Base-by-base conservation (phyloP, 2,329 filamentous ascomycete genomes). In the Nannizzia gypsea region DNA sequence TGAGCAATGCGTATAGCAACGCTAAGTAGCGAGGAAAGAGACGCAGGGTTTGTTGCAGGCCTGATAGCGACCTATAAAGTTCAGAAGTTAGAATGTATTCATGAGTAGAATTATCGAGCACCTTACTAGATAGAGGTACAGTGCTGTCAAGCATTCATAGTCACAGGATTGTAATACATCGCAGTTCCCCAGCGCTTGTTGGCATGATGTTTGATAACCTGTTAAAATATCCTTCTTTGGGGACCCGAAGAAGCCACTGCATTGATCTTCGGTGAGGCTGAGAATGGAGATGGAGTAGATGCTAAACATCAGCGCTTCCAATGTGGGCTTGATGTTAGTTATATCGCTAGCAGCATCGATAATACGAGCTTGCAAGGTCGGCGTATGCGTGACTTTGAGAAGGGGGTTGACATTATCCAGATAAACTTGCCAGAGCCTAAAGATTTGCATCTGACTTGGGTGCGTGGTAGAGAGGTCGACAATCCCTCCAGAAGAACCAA, bases 371-470 rank as follows among this genome's bases (percentile, higher is more conserved):
- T 90, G 86, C 6, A 90, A 71, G 0, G 83, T 84, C 0, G 87
- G 87, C 1, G 85, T 81, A 67, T 91, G 88, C 36, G 88, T 83
- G 52, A 83, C 69, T 69, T 89, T 90, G 63, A 83, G 81, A 57
- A 89, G 70, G 0, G 88, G 87, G 66, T 90, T 87, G 61, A 90
- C 83, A 63, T 88, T 83, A 57, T 89, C 84, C 9, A 90, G 74
- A 65, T 85, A 91, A 15, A 84, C 77, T 70, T 90, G 87, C 88
- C 88, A 91, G 5, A 91, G 77, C 57, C 80, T 79, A 67, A 89
- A 85, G 38, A 88, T 81, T 48, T 65, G 60, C 15, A 65, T 60
- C 8, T 63, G 63, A 8, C 63, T 54, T 5, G 67, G 67, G 54
- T 70, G 68, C 4, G 69, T 59, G 22, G 64, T 48, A 22, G 57